phyloP scores from a whole-genome alignment of 2,329 filamentous ascomycete species.

The Neodidymelliopsis sp. region DNA sequence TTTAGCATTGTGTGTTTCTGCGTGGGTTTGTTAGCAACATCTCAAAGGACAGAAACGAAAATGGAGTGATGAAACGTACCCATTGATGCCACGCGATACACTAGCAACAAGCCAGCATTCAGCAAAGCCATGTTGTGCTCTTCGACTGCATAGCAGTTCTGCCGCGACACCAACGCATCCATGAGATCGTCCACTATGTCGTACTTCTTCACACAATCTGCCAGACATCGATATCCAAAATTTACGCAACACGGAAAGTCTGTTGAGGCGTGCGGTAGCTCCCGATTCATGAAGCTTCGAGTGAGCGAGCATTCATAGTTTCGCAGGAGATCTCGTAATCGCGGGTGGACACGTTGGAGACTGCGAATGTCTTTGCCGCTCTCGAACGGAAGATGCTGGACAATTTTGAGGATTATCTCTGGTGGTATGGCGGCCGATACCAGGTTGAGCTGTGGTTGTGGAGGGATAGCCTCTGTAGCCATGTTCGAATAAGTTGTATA shows the following conservation, averaged over 20 bases:
- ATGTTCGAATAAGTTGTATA: slow-evolving; percentile 13
- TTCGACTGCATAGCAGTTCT: slow-evolving; percentile 36
- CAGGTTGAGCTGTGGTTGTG: slow-evolving; percentile 14
- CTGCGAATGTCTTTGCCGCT: slow-evolving; percentile 29
- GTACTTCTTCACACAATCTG: slow-evolving; percentile 38
- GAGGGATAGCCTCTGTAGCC: slow-evolving; percentile 8
- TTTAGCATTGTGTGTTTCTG: slow-evolving; percentile 24
- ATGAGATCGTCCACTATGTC: slow-evolving; percentile 43
- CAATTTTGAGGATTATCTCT: slow-evolving; percentile 37
- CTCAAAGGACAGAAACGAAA: background rate
- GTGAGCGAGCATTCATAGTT: slow-evolving; percentile 40
- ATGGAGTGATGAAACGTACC: slow-evolving; percentile 16
- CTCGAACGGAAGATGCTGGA: slow-evolving; percentile 36
- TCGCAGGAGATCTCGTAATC: slow-evolving; percentile 26
- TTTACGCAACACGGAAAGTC: slow-evolving; percentile 34
- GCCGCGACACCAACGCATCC: slow-evolving; percentile 33
- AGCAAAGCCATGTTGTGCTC: slow-evolving; percentile 36
- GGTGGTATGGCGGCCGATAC: slow-evolving; percentile 31
- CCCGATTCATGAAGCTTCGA: slow-evolving; percentile 28
- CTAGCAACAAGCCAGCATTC: slow-evolving; percentile 37
- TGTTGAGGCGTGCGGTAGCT: slow-evolving; percentile 36
- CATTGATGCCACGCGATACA: slow-evolving; percentile 31
- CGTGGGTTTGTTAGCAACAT: slow-evolving; percentile 3
- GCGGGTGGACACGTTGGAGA: slow-evolving; percentile 29
- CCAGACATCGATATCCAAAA: slow-evolving; percentile 34